Evolutionary conservation across 73 alveolate genomes (phyloP).

Genomic region (Tetrahymena elliotti): DNA sequence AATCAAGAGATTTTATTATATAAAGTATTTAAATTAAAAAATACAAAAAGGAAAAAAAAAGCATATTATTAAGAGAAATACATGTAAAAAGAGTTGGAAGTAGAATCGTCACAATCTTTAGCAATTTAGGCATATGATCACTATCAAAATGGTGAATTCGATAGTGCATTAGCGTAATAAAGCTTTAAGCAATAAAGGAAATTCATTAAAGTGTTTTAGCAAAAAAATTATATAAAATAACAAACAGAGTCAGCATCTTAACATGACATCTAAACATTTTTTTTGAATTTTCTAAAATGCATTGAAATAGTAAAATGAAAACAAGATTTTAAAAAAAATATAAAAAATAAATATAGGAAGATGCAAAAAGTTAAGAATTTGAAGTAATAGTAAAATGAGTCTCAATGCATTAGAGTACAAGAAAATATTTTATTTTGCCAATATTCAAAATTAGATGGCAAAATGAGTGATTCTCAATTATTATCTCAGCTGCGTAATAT

Average conservation of each 20-base stretch:
- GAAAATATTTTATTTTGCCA: background rate
- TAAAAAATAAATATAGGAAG: background rate
- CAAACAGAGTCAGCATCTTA: background rate
- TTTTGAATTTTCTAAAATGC: background rate
- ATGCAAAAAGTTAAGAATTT: background rate
- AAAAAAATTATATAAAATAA: too few relatives aligned
- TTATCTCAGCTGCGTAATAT: background rate
- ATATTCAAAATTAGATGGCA: background rate
- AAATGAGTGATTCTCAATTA: background rate
- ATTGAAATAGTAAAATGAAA: background rate
- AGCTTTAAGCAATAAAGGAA: background rate
- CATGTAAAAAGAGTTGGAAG: background rate
- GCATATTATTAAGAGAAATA: background rate
- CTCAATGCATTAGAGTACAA: background rate
- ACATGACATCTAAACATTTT: too few relatives aligned
- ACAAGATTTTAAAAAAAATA: background rate
- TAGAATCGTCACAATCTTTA: background rate
- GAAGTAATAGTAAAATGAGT: background rate
- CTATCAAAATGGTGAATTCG: background rate
- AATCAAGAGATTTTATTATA: background rate
- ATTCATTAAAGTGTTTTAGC: background rate
- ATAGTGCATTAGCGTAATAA: background rate
- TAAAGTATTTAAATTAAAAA: background rate
- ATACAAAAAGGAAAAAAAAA: background rate
- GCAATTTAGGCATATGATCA: background rate